Evolutionary conservation across 148 eudicot species (phyloP).

Genomic region (Talinum fruticosum): DNA sequence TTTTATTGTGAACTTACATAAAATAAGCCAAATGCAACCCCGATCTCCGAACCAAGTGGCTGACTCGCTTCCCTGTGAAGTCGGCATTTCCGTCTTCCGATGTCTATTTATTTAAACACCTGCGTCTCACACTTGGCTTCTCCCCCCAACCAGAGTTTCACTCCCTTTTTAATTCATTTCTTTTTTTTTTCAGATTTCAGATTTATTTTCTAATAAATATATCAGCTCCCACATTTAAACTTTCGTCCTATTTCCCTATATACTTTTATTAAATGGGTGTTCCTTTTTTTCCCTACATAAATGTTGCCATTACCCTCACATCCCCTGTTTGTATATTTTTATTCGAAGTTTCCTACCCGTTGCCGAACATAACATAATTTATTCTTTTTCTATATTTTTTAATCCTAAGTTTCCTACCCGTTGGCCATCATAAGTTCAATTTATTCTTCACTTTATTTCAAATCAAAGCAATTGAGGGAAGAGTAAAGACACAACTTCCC

Average conservation of each 20-base stretch:
- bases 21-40: no score
- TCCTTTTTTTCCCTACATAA: no score
- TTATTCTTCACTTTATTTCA: background rate
- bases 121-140: background rate
- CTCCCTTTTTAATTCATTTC: background rate
- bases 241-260: no score
- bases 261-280: no score
- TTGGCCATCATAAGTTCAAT: background rate
- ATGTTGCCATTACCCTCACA: no score
- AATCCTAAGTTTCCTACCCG: background rate
- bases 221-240: no score
- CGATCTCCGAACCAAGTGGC: background rate
- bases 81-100: background rate
- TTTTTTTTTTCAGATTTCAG: background rate
- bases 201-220: no score
- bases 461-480: conserved; percentile 9
- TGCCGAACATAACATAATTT: no score
- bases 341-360: no score
- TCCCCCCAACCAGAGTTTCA: background rate
- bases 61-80: background rate
- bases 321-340: no score
- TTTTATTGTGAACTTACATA: no score
- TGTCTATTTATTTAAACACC: no score
- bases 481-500: background rate
- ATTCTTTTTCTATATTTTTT: background rate